phyloP scores from a whole-genome alignment of 352 stramenopile species.

The Pythium phragmitis region DNA sequence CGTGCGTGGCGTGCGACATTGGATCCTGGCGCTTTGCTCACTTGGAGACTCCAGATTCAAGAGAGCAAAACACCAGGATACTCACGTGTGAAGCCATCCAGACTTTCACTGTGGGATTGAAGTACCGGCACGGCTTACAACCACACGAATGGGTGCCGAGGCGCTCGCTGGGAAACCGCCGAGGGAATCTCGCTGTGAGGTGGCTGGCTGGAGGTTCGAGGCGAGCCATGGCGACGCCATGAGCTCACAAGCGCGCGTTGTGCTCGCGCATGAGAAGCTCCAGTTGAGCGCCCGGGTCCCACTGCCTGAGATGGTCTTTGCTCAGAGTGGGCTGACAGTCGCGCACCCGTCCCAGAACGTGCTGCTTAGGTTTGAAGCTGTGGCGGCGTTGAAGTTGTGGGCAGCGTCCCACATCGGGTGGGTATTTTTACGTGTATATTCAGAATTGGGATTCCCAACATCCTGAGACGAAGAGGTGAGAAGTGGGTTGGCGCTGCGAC shows the following conservation, averaged over 20 bases:
- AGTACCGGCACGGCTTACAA: neutral
- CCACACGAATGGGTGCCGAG: conserved; percentile 11
- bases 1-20: conserved; percentile 10
- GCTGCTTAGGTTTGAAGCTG: conserved; percentile 42
- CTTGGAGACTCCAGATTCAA: neutral
- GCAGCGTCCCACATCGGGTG: conserved; percentile 23
- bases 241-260: conserved; percentile 36
- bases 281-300: conserved; percentile 34
- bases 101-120: neutral
- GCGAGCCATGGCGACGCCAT: conserved; percentile 39
- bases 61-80: neutral
- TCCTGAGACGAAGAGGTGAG: neutral
- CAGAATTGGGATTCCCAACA: neutral
- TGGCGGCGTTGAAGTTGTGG: conserved; percentile 46
- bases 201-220: conserved; percentile 47
- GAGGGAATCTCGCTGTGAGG: conserved; percentile 25
- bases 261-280: conserved; percentile 32
- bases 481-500: neutral
- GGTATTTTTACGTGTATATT: neutral
- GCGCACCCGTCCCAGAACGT: conserved; percentile 30
- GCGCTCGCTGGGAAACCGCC: conserved; percentile 7
- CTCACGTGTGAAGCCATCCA: conserved; percentile 6
- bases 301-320: conserved; percentile 64
- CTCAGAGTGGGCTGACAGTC: conserved; percentile 34
- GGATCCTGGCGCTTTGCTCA: neutral